These are phyloP conservation scores for Mrakia gelida DNA, from an alignment of 768 basidiomycete species.

Conservation along the genomic window DNA sequence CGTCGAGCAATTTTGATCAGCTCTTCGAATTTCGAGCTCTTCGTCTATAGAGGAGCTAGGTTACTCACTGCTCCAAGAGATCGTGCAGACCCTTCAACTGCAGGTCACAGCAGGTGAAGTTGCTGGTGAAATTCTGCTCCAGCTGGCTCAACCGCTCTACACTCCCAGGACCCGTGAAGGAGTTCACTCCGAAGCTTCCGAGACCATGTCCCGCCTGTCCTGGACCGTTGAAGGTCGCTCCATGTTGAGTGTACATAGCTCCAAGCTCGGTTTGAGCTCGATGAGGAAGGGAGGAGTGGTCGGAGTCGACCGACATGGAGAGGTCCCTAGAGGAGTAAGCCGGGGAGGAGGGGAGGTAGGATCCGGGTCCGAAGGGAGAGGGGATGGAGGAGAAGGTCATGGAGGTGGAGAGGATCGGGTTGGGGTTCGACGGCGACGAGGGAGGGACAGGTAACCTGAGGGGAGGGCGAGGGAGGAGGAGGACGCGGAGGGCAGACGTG, in stretches of 20 bases:
- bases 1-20: background rate
- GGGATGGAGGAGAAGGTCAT: conserved; percentile 21
- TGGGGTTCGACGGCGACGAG: conserved; percentile 15
- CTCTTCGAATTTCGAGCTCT: background rate
- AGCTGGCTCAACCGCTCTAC: conserved; percentile 30
- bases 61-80: conserved; percentile 64
- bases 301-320: conserved; percentile 33
- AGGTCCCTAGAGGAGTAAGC: conserved; percentile 24
- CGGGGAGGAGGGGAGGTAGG: conserved; percentile 30
- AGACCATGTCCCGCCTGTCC: background rate
- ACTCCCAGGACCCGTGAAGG: conserved; percentile 25
- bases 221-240: conserved; percentile 12
- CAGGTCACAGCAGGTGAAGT: conserved; percentile 85
- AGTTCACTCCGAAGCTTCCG: conserved; percentile 18
- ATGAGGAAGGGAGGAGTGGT: conserved; percentile 22
- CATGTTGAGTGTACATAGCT: conserved; percentile 18
- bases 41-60: background rate
- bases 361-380: conserved; percentile 20
- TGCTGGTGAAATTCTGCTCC: conserved; percentile 45
- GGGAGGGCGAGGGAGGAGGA: background rate
- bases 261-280: conserved; percentile 28
- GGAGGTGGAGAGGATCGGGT: background rate
- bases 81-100: conserved; percentile 71
- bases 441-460: conserved; percentile 19
- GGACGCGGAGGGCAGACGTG: background rate